phyloP scores from a whole-genome alignment of 2,329 filamentous ascomycete species.

The Paecilomyces formosus region DNA sequence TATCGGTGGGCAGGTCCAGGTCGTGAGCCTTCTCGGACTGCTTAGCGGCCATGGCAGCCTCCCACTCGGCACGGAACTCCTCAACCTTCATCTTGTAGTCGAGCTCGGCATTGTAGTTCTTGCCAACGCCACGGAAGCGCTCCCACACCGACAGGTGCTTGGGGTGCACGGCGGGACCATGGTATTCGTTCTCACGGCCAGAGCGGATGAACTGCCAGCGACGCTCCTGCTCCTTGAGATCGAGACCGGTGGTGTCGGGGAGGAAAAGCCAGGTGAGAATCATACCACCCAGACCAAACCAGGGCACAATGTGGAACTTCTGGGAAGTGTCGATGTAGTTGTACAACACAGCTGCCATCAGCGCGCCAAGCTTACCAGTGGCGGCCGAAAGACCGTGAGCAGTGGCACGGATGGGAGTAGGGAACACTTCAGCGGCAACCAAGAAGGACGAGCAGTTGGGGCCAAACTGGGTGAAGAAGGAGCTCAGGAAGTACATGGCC shows the following conservation, averaged over 20 bases:
- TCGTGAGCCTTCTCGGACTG: constrained; percentile 40
- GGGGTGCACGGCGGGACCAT: constrained; percentile 86
- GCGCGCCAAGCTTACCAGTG: constrained; percentile 78
- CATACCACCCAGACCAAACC: constrained; percentile 87
- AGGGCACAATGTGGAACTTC: constrained; percentile 88
- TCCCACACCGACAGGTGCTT: constrained; percentile 86
- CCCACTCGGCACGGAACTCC: constrained; percentile 63
- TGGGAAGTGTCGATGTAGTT: constrained; percentile 82
- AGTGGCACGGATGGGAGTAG: constrained; percentile 83
- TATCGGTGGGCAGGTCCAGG: constrained; percentile 21
- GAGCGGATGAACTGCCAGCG: constrained; percentile 81
- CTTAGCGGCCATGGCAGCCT: constrained; percentile 42
- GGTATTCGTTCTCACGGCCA: constrained; percentile 74
- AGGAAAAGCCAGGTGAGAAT: constrained; percentile 77
- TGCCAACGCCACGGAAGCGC: constrained; percentile 67
- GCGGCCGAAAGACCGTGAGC: constrained; percentile 95
- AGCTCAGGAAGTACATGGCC: constrained; percentile 95
- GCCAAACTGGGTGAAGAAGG: constrained; percentile 98
- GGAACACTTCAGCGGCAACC: constrained; percentile 92
- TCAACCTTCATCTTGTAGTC: constrained; percentile 80
- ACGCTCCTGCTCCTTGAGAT: constrained; percentile 94
- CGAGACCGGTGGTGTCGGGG: constrained; percentile 93
- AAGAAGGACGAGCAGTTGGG: constrained; percentile 96
- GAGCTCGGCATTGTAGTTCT: constrained; percentile 72
- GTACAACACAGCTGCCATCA: constrained; percentile 82